phyloP scores from a whole-genome alignment of 768 basidiomycete species.

The Lactarius pseudohatsudake region DNA sequence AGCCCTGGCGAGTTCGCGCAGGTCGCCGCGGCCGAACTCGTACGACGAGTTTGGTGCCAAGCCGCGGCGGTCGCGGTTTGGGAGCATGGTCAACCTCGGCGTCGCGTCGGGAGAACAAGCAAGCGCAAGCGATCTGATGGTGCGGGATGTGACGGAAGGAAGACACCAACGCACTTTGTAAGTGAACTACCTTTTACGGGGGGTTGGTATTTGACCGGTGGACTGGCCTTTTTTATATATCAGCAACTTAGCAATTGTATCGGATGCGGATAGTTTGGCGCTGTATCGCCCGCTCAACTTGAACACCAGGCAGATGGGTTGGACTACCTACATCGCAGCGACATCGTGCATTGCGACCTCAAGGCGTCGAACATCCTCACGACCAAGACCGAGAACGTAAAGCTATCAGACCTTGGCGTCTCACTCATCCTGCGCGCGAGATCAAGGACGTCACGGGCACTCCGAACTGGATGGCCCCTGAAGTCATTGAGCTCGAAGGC shows the following conservation, averaged over 20 bases:
- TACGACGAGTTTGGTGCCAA: conserved; percentile 63
- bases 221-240: background rate
- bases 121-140: conserved; percentile 64
- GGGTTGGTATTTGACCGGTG: conserved; percentile 60
- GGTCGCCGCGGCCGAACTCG: conserved; percentile 61
- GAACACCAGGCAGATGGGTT: conserved; percentile 93
- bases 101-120: conserved; percentile 46
- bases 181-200: conserved; percentile 72
- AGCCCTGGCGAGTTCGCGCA: conserved; percentile 44
- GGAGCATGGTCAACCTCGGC: conserved; percentile 68
- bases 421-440: conserved; percentile 90
- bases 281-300: conserved; percentile 94
- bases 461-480: conserved; percentile 99
- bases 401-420: conserved; percentile 96
- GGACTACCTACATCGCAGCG: conserved; percentile 84
- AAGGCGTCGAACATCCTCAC: conserved; percentile 99
- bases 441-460: conserved; percentile 89
- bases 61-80: conserved; percentile 60
- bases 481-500: conserved; percentile 93
- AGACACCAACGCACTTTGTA: conserved; percentile 75
- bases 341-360: conserved; percentile 96
- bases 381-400: conserved; percentile 96
- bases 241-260: conserved; percentile 99
- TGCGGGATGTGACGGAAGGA: conserved; percentile 63
- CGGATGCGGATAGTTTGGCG: conserved; percentile 94